A percentile compares a stretch with the other conserved stretches of the same genome.
These are phyloP conservation scores for Scutellaria barbata DNA, from an alignment of 257 asterid species.

Conservation along the genomic window DNA sequence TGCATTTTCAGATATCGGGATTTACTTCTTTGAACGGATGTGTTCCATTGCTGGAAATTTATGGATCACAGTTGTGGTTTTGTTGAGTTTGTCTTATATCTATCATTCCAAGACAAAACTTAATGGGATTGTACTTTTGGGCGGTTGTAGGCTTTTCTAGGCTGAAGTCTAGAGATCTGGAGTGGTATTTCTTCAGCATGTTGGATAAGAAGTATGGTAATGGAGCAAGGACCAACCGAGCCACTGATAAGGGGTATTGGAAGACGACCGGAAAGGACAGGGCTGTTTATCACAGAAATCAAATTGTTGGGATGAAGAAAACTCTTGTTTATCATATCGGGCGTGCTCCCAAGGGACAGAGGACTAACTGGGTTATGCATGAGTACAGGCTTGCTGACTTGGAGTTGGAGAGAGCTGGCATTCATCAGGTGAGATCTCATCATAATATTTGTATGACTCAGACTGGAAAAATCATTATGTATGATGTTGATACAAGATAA, in stretches of 20 bases:
- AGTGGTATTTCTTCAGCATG: constrained; percentile 92
- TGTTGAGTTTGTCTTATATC: background rate
- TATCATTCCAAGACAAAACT: constrained; percentile 16
- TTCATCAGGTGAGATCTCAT: constrained; percentile 67
- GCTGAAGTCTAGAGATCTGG: constrained; percentile 79
- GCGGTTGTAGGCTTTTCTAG: constrained; percentile 61
- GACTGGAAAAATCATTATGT: background rate
- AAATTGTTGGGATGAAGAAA: constrained; percentile 91
- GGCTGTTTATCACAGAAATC: constrained; percentile 68
- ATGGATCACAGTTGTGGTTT: background rate
- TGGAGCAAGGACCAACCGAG: constrained; percentile 88
- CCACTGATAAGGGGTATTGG: constrained; percentile 93
- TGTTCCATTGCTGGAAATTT: too few species aligned
- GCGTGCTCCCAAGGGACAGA: constrained; percentile 92
- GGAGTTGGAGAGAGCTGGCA: constrained; percentile 72
- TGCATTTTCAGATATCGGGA: background rate
- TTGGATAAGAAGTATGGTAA: constrained; percentile 92
- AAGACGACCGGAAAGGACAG: constrained; percentile 97
- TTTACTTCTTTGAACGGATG: too few species aligned
- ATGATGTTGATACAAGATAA: background rate
- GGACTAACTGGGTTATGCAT: constrained; percentile 97
- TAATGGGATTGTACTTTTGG: constrained; percentile 14
- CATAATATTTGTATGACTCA: background rate
- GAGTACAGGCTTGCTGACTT: constrained; percentile 85
- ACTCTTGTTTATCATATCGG: constrained; percentile 90